Evolutionary conservation across 768 basidiomycete species (phyloP), one percentile per base, ranked within the genome.

Genomic region (Suillus variegatus): DNA sequence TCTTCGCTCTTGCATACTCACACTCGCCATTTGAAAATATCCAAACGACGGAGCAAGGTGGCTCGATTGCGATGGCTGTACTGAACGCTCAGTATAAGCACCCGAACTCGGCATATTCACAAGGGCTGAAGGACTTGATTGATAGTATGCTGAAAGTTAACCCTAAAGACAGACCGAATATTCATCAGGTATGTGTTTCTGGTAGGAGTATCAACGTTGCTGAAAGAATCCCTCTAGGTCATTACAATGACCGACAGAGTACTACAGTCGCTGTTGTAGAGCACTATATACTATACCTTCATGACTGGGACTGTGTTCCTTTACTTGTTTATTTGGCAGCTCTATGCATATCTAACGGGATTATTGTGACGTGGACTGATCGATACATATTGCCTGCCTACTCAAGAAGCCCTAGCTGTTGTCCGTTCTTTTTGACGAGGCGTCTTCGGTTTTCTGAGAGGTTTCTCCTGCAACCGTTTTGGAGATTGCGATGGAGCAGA

Each of bases 61-160:
- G 94, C 14, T 96, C 94, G 54, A 95, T 99, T 72, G 96, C 96
- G 2, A 97, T 99, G 96, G 95, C 97, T 0, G 97, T 97, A 58
- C 81, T 95, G 66, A 95, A 93, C 69, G 97, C 95, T 0, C 89
- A 93, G 69, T 99, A 96, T 79, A 90, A 90, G 70, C 95, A 98
- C 71, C 95, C 95, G 0, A 82, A 79, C 62, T 92, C 91, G 4
- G 87, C 85, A n/a, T 97, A 96, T 76, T 93, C 93, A 16, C 88
- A 94, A 72, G 93, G 91, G 6, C 78, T 97, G 65, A 88, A 85
- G 71, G 84, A 89, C 60, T 80, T 99, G 57, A 93, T 99, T 64
- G 92, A 95, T 74, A 81, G 80, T 54, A 92, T 93, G 91, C 77
- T 99, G 60, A 91, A 90, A 66, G 86, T 91, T 52, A 88, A 97